Evolutionary conservation across 164 flowering plant species (phyloP).

Genomic region (Magnolia officinalis): DNA sequence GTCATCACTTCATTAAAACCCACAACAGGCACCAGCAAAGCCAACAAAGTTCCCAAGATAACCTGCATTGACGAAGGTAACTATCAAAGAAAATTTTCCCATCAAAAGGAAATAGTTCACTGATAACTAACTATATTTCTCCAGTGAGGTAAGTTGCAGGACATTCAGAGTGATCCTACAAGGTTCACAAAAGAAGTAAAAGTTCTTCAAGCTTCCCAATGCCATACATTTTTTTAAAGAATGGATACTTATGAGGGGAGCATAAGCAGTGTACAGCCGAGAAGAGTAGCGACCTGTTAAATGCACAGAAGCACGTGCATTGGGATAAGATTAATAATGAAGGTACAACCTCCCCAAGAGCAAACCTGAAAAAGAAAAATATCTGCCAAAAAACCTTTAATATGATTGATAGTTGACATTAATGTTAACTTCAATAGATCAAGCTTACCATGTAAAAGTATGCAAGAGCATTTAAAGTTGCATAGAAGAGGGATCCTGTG

Average conservation of each 20-base stretch:
- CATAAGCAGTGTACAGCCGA: slow-evolving; percentile 90
- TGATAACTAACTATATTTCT: not conserved
- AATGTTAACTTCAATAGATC: slow-evolving; percentile 9
- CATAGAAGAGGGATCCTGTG: slow-evolving; percentile 97
- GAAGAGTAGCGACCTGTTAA: slow-evolving; percentile 93
- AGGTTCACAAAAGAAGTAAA: not conserved
- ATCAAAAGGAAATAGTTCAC: not conserved
- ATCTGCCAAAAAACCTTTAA: not conserved
- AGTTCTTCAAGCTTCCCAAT: not conserved
- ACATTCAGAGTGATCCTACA: not conserved
- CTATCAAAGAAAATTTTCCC: not conserved
- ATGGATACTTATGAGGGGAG: slow-evolving; percentile 80
- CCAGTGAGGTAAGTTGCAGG: not conserved
- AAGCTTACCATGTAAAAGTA: slow-evolving; percentile 92
- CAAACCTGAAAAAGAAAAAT: slow-evolving; percentile 61
- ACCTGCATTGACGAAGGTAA: slow-evolving; percentile 50
- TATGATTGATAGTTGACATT: not conserved
- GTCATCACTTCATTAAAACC: slow-evolving; percentile 99
- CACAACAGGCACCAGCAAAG: slow-evolving; percentile 95
- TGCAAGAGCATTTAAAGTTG: slow-evolving; percentile 82
- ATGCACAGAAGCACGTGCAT: slow-evolving; percentile 98
- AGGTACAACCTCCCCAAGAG: slow-evolving; percentile 99
- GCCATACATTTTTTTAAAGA: not conserved
- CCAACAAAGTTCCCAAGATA: slow-evolving; percentile 83
- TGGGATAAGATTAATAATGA: slow-evolving; percentile 95